Percentiles rank a stretch among this genome's conserved stretches.
These are phyloP conservation scores for Spergularia azorica DNA, from an alignment of 179 eudicot species.

Conservation along the genomic window DNA sequence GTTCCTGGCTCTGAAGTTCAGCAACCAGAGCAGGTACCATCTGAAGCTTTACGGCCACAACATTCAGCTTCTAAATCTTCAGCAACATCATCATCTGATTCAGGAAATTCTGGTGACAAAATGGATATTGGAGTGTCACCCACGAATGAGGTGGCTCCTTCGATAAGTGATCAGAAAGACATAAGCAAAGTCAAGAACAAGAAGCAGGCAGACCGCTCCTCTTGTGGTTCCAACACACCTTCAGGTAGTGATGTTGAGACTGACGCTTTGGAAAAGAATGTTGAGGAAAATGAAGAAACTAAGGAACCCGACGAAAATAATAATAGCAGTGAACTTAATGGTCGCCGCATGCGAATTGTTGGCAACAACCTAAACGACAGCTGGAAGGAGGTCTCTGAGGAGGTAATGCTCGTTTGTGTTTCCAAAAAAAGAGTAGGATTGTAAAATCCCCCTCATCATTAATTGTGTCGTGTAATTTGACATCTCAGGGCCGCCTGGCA, in stretches of 20 bases:
- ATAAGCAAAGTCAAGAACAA: slow-evolving; percentile 46
- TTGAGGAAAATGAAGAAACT: slow-evolving; percentile 47
- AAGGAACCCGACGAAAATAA: slow-evolving; percentile 54
- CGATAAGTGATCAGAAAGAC: slow-evolving; percentile 43
- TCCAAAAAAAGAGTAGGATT: not conserved
- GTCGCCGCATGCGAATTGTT: slow-evolving; percentile 60
- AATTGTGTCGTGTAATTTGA: slow-evolving; percentile 5
- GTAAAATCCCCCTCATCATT: not conserved
- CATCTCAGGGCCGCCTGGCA: slow-evolving; percentile 78
- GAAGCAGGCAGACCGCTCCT: slow-evolving; percentile 86
- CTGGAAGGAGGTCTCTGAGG: slow-evolving; percentile 97
- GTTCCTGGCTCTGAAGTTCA: slow-evolving; percentile 40
- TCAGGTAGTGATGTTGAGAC: slow-evolving; percentile 89
- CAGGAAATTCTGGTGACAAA: slow-evolving; percentile 52
- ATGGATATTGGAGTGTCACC: slow-evolving; percentile 34
- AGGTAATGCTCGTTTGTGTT: slow-evolving; percentile 47
- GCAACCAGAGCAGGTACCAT: slow-evolving; percentile 39
- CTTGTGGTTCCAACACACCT: slow-evolving; percentile 92
- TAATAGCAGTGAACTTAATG: slow-evolving; percentile 43
- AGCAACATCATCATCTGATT: slow-evolving; percentile 46
- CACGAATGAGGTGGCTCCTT: slow-evolving; percentile 36
- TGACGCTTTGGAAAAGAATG: slow-evolving; percentile 65
- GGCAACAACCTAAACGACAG: slow-evolving; percentile 47
- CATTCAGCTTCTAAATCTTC: slow-evolving; percentile 51
- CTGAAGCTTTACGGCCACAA: slow-evolving; percentile 48